These are phyloP conservation scores for Prunus padus DNA, from an alignment of 306 rosid species.

Conservation along the genomic window DNA sequence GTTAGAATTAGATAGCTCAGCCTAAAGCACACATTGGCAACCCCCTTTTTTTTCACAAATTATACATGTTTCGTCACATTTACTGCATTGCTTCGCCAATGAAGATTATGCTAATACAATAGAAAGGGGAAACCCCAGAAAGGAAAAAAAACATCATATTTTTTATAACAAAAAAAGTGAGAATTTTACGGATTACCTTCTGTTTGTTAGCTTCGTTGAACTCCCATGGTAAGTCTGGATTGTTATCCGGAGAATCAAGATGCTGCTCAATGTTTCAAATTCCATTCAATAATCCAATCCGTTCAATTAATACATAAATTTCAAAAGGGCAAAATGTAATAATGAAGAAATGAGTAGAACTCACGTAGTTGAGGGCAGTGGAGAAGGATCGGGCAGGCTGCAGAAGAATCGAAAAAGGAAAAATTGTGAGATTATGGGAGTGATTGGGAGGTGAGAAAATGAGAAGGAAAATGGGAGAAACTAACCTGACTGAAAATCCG, in stretches of 20 bases:
- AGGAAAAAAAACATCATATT: neutral
- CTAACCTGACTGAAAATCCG: constrained; percentile 77
- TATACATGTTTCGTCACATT: neutral
- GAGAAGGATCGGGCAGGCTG: constrained; percentile 80
- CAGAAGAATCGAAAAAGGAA: constrained; percentile 3
- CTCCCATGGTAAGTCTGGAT: constrained; percentile 77
- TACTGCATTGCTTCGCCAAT: neutral
- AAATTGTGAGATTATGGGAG: constrained; percentile 11
- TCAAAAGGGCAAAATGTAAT: neutral
- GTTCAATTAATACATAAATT: neutral
- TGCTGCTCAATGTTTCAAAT: constrained; percentile 47
- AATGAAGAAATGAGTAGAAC: constrained; percentile 28
- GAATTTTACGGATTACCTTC: constrained; percentile 42
- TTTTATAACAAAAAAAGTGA: neutral
- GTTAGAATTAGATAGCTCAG: neutral
- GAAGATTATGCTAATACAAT: neutral
- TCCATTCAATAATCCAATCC: constrained; percentile 15
- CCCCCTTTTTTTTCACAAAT: neutral
- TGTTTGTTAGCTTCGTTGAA: constrained; percentile 56
- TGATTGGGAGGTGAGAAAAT: constrained; percentile 15
- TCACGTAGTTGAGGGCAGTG: constrained; percentile 89
- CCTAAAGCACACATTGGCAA: neutral
- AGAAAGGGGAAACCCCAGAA: neutral
- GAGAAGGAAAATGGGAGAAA: constrained; percentile 10
- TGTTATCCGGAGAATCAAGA: constrained; percentile 82